These are phyloP conservation scores for Mrakia gelida DNA, from an alignment of 768 basidiomycete genomes.

Conservation along the genomic window DNA sequence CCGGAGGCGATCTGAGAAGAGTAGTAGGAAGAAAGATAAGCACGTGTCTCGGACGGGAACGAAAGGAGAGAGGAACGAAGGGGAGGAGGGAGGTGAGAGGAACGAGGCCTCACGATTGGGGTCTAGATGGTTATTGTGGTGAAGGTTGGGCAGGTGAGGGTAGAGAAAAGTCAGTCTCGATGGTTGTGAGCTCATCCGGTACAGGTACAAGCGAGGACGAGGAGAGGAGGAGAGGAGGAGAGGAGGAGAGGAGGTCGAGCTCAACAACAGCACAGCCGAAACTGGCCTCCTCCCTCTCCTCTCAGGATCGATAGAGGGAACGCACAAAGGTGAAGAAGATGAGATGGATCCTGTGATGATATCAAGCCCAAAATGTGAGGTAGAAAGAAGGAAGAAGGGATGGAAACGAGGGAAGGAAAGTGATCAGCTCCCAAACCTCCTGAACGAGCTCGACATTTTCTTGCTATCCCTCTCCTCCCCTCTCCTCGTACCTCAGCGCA, in stretches of 20 bases:
- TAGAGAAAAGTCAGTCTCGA: background rate
- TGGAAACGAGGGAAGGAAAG: background rate
- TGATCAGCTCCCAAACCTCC: too few species aligned
- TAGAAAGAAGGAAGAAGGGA: background rate
- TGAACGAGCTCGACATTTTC: background rate
- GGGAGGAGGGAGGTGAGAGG: background rate
- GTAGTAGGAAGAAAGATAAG: background rate
- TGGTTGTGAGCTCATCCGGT: too few species aligned
- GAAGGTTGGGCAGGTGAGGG: background rate
- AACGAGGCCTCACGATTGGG: slow-evolving; percentile 10
- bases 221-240: too few species aligned
- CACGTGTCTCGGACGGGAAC: background rate
- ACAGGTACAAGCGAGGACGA: background rate
- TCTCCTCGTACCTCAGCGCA: too few species aligned
- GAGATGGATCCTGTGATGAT: slow-evolving; percentile 17
- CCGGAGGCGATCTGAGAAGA: slow-evolving; percentile 9
- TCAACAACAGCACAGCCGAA: background rate
- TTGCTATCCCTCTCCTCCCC: background rate
- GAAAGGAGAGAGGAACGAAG: too few species aligned
- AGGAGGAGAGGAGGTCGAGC: background rate
- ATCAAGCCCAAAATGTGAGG: background rate
- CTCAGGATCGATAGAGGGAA: background rate
- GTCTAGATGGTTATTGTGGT: background rate
- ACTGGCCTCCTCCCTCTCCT: background rate
- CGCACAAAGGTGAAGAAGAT: slow-evolving; percentile 32